Percentiles rank a stretch among this genome's conserved stretches.
Conservation (phyloP, 192 early-diverging fungal genomes). For the Coemansia sp. region DNA sequence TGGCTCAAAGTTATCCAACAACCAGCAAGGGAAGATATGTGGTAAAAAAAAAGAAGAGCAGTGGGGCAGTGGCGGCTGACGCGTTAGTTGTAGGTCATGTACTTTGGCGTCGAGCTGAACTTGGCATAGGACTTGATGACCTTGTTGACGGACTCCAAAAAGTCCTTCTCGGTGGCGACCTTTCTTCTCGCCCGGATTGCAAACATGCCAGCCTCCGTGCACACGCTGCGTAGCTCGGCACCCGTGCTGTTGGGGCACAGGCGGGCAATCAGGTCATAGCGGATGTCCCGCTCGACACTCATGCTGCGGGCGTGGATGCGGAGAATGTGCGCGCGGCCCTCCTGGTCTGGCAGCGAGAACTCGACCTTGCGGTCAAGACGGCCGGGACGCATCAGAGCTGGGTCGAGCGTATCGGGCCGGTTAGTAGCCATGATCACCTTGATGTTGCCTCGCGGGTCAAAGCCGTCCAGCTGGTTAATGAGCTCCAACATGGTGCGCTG, state of each 20-base stretch:
- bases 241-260: slow-evolving; percentile 99
- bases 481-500: slow-evolving; percentile 99
- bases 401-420: slow-evolving; percentile 96
- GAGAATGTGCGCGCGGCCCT: slow-evolving; percentile 96
- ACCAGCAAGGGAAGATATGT: slow-evolving; percentile 1
- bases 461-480: slow-evolving; percentile 99
- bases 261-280: slow-evolving; percentile 96
- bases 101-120: slow-evolving; percentile 97
- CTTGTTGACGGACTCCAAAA: slow-evolving; percentile 98
- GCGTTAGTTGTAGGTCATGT: slow-evolving; percentile 75
- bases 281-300: slow-evolving; percentile 98
- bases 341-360: slow-evolving; percentile 92
- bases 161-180: slow-evolving; percentile 99
- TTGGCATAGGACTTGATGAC: slow-evolving; percentile 99
- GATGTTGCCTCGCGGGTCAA: slow-evolving; percentile 99
- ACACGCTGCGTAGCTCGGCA: slow-evolving; percentile 96
- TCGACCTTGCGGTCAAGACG: slow-evolving; percentile 98
- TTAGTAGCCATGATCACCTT: slow-evolving; percentile 99
- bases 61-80: not conserved
- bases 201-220: slow-evolving; percentile 99
- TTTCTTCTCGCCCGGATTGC: slow-evolving; percentile 97
- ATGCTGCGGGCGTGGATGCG: slow-evolving; percentile 99
- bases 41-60: not conserved
- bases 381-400: slow-evolving; percentile 94
- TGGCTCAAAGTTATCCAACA: not conserved